Conservation (phyloP, 345 rosid species). For the Brassica rapa region DNA sequence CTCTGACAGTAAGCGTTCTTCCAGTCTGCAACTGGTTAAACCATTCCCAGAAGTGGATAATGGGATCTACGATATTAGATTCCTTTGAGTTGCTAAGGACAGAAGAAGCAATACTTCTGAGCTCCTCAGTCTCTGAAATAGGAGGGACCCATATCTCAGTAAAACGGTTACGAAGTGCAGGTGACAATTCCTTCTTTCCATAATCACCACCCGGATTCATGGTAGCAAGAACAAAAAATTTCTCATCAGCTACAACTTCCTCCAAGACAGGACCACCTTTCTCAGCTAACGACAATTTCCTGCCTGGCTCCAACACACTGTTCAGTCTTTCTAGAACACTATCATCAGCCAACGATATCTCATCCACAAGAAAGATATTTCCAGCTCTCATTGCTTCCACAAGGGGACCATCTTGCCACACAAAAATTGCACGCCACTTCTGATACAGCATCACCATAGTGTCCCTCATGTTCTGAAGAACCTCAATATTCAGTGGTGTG, state of each 20-base stretch:
- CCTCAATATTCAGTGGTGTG: slow-evolving; percentile 50
- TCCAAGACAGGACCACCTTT: slow-evolving; percentile 86
- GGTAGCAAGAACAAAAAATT: slow-evolving; percentile 84
- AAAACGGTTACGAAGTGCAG: slow-evolving; percentile 94
- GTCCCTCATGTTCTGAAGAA: slow-evolving; percentile 55
- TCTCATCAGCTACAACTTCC: slow-evolving; percentile 65
- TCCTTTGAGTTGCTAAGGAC: slow-evolving; percentile 52
- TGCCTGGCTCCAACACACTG: slow-evolving; percentile 91
- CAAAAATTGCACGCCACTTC: slow-evolving; percentile 81
- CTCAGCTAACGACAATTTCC: slow-evolving; percentile 90
- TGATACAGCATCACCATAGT: slow-evolving; percentile 59
- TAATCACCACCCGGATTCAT: slow-evolving; percentile 99
- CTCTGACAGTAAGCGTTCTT: slow-evolving; percentile 85
- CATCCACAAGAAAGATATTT: slow-evolving; percentile 84
- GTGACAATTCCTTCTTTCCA: slow-evolving; percentile 97
- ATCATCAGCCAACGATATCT: slow-evolving; percentile 98
- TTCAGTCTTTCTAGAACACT: slow-evolving; percentile 91
- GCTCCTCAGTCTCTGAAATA: slow-evolving; percentile 64
- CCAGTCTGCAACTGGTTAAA: slow-evolving; percentile 72
- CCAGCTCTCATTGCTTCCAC: slow-evolving; percentile 92
- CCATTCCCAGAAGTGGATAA: slow-evolving; percentile 87
- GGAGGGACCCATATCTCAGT: slow-evolving; percentile 98
- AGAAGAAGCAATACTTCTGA: slow-evolving; percentile 64
- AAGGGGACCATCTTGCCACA: slow-evolving; percentile 98
- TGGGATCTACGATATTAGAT: slow-evolving; percentile 54